A percentile compares a stretch with the other conserved stretches of the same genome.
These are phyloP conservation scores for Apocynum venetum DNA, from an alignment of 257 asterid species.

Conservation along the genomic window DNA sequence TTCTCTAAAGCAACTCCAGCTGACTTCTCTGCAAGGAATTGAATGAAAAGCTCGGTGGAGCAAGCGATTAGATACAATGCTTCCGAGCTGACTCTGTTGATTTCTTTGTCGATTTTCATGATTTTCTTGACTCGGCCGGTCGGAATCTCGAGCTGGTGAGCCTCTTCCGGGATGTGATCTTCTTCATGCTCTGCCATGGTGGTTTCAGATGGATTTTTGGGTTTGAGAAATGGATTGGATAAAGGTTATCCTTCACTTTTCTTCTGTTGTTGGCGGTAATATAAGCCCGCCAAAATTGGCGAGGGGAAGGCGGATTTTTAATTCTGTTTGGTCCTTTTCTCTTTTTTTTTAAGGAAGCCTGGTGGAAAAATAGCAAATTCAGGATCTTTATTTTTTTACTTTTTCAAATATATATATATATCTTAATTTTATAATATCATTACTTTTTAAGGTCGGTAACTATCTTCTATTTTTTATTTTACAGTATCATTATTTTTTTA, in stretches of 20 bases:
- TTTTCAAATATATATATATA: too few species aligned
- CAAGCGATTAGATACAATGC: constrained; percentile 64
- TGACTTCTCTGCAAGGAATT: constrained; percentile 68
- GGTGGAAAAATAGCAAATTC: too few species aligned
- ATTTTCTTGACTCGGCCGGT: constrained; percentile 65
- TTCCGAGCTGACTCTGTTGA: constrained; percentile 71
- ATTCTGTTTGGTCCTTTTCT: background rate
- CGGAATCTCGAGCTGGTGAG: constrained; percentile 53
- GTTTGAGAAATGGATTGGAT: background rate
- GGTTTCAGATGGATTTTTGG: background rate
- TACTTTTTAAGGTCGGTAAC: too few species aligned
- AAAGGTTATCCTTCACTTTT: background rate
- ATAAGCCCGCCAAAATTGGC: background rate
- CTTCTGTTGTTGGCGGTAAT: background rate
- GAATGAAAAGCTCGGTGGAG: constrained; percentile 77
- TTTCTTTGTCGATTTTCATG: constrained; percentile 75
- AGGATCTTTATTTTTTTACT: too few species aligned
- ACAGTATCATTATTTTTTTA: too few species aligned
- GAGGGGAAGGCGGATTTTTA: background rate
- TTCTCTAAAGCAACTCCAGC: constrained; percentile 63
- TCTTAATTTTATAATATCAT: too few species aligned
- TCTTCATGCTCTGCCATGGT: constrained; percentile 43
- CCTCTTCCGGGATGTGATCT: constrained; percentile 28
- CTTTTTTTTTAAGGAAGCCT: too few species aligned
- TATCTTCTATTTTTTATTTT: too few species aligned